Conservation (phyloP, 192 early-diverging fungal species). For the Umbelopsis vinacea region DNA sequence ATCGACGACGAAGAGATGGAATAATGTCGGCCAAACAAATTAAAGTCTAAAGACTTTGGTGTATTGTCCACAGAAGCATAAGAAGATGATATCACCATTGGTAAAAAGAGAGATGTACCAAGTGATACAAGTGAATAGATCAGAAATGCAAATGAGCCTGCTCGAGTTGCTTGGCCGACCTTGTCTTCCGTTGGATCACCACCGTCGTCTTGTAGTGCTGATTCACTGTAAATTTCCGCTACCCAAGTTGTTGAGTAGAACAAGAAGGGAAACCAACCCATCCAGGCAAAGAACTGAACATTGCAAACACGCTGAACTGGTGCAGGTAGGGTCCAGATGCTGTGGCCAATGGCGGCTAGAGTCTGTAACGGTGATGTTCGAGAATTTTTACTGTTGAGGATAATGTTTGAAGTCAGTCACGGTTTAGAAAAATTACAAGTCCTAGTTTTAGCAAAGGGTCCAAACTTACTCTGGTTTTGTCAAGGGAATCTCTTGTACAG, state of each 20-base stretch:
- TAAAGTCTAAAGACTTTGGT: not conserved
- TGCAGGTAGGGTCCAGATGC: slow-evolving; percentile 68
- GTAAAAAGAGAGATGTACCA: slow-evolving; percentile 50
- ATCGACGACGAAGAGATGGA: slow-evolving; percentile 4
- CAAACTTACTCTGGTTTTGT: slow-evolving; percentile 5
- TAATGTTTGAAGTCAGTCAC: too few species aligned
- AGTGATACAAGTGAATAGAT: slow-evolving; percentile 82
- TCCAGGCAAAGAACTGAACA: slow-evolving; percentile 96
- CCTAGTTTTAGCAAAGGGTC: too few species aligned
- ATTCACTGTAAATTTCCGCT: slow-evolving; percentile 49
- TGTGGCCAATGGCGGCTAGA: slow-evolving; percentile 35
- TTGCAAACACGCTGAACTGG: slow-evolving; percentile 80
- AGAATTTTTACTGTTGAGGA: not conserved
- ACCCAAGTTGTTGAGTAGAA: slow-evolving; percentile 79
- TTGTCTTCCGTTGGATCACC: slow-evolving; percentile 20
- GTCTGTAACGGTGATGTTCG: slow-evolving; percentile 21
- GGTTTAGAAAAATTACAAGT: too few species aligned
- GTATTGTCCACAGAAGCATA: not conserved
- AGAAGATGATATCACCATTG: slow-evolving; percentile 42
- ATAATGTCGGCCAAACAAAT: not conserved
- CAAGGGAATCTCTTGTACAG: slow-evolving; percentile 55
- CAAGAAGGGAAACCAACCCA: slow-evolving; percentile 97
- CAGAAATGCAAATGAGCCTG: slow-evolving; percentile 88
- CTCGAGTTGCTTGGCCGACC: slow-evolving; percentile 61
- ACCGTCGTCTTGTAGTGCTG: slow-evolving; percentile 23